Conservation (phyloP, 164 flowering plant genomes). For the Houttuynia cordata region DNA sequence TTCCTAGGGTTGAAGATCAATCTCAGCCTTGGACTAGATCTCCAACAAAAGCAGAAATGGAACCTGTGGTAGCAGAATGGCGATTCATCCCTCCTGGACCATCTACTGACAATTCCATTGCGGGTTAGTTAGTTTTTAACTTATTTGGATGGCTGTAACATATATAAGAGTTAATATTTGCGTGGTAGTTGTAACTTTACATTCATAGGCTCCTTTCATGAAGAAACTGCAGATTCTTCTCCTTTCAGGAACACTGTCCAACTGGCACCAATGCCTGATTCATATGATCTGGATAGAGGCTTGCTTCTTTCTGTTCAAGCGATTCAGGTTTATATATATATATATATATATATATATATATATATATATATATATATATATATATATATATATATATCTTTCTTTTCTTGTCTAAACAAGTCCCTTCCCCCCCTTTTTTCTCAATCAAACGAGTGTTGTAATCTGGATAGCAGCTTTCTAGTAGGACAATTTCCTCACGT, state of each 20-base stretch:
- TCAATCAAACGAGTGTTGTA: no score
- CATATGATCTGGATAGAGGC: conserved; percentile 90
- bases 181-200: background rate
- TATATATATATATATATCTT: no score
- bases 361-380: no score
- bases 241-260: conserved; percentile 71
- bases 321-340: conserved; percentile 94
- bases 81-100: conserved; percentile 53
- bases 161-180: background rate
- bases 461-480: no score
- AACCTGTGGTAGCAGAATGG: conserved; percentile 84
- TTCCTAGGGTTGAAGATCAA: conserved; percentile 62
- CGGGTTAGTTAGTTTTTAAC: conserved; percentile 19
- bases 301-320: conserved; percentile 96
- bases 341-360: no score
- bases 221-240: conserved; percentile 78
- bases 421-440: no score
- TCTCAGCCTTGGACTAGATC: conserved; percentile 98
- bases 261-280: conserved; percentile 96
- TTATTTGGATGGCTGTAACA: background rate
- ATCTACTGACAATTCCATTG: conserved; percentile 8
- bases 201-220: conserved; percentile 48
- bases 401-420: background rate
- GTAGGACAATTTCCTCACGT: background rate
- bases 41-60: conserved; percentile 89